Base-by-base conservation (phyloP, 345 rosid species). In the Hypericum androsaemum region DNA sequence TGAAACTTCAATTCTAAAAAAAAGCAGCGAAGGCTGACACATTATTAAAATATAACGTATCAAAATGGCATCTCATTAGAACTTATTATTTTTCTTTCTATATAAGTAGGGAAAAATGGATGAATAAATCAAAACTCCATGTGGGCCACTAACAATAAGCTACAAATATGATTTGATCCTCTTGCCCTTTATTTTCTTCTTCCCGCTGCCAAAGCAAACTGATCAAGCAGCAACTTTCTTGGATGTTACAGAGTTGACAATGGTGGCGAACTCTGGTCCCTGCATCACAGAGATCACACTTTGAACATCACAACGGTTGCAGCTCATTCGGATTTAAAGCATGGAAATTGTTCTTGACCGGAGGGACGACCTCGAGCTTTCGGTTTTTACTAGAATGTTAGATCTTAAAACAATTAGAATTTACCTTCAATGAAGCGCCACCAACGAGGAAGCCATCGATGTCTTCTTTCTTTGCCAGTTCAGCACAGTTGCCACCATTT, bases 371-470 rank as follows among this genome's bases (percentile, higher is more conserved):
- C 1, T 22, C 32, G 32, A 22, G 32, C 32, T 22, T 22, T 22
- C 32, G 32, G 32, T 22, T 22, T 22, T 22, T 22, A 41, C 17
- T 16, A 41, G 15, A 13, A 43, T 16, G 17, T 28, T 36, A 14
- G 9, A 36, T 12, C 12, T 14, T 8, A 2, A 41, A 5, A 12
- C 37, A 0, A 6, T 12, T 13, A 13, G 5, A 48, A 46, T 10
- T 32, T 78, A 92, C 98, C 90, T 88, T 88, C 75, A 92, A 75
- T 62, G 98, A 92, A 50, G 97, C 98, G 66, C 98, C 98, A 12
- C 97, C 98, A 11, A 92, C 98, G 41, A 94, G 97, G 62, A 88
- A 88, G 50, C 99, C 99, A 65, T 88, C 99, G 53, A 94, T 94
- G 52, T 88, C 99, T 75, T 92, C 94, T 76, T 88, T 61, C 68